phyloP scores from a whole-genome alignment of 257 asterid genomes.

The Penstemon barbatus region DNA sequence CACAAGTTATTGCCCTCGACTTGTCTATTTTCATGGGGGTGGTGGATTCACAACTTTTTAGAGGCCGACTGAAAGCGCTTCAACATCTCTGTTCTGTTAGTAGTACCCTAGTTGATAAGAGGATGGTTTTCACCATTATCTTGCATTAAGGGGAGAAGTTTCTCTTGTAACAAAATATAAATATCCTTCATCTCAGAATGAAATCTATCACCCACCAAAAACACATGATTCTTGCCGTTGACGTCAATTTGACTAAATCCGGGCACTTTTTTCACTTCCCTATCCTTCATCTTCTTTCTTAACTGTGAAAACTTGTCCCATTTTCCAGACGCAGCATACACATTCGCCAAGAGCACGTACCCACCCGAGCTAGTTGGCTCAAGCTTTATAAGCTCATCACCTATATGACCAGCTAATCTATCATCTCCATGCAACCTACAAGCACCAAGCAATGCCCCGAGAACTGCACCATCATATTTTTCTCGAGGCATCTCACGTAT shows the following conservation, averaged over 20 bases:
- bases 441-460: slow-evolving; percentile 60
- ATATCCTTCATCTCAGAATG: slow-evolving; percentile 53
- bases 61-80: no score
- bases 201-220: slow-evolving; percentile 51
- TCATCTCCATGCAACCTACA: slow-evolving; percentile 56
- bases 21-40: no score
- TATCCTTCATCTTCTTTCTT: slow-evolving; percentile 58
- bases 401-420: slow-evolving; percentile 39
- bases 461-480: slow-evolving; percentile 54
- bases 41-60: no score
- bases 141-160: slow-evolving; percentile 47
- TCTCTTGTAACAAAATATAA: slow-evolving; percentile 42
- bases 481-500: slow-evolving; percentile 52
- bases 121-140: slow-evolving; percentile 24
- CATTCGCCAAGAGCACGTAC: slow-evolving; percentile 48
- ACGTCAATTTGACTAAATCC: slow-evolving; percentile 61
- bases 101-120: no score
- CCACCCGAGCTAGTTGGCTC: slow-evolving; percentile 57
- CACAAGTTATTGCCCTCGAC: no score
- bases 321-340: slow-evolving; percentile 56
- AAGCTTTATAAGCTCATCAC: slow-evolving; percentile 47
- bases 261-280: slow-evolving; percentile 49
- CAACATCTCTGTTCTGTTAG: no score
- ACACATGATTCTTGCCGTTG: slow-evolving; percentile 49
- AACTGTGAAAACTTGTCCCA: slow-evolving; percentile 55